Base-by-base conservation (phyloP, 495 filamentous ascomycete species). In the Hypoxylon lenormandii region DNA sequence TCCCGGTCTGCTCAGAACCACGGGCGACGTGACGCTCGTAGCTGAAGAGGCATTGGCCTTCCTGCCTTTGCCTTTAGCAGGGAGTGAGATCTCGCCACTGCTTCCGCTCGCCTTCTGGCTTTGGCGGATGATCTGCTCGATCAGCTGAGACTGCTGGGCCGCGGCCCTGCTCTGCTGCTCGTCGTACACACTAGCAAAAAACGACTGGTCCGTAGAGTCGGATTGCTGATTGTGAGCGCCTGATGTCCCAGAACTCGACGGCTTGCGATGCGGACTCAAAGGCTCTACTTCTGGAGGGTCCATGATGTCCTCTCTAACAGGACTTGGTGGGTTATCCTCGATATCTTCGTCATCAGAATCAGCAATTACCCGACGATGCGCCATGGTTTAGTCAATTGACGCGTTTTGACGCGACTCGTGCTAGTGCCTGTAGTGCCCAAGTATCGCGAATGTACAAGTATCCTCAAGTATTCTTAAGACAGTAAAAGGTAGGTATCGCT, bases 321-420 rank as follows among this genome's bases (percentile, higher is more conserved):
- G 64, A 30, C 60, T 66, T 26, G 62, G 40, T 28, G 54, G 47
- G 22, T 22, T 45, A 40, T 76, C 72, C 8, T 57, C 74, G n/a
- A 47, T 68, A 45, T 76, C 72, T 46, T 76, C 74, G 30, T 74
- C 72, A 36, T 76, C 74, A 7, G 74, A 76, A 48, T 76, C 74
- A 36, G 72, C 74, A 46, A 76, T 66, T 46, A 74, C 65, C 19
- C 53, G 67, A 5, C 66, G 74, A 42, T 42, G 60, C 54, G 49
- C 65, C 74, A 76, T 76, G 13, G 38, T 50, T 46, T 19, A 28
- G 37, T 43, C 21, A 56, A 15, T 43, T 48, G 51, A 70, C 63
- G 70, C 66, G 69, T 70, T 38, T 33, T 7, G 30, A 73, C 49
- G 58, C 57, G 66, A 16, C 49, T 65, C 36, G 22, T 26, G 7